These are phyloP conservation scores for Chaetomium cochliodes DNA, from an alignment of 495 filamentous ascomycete species.

Conservation along the genomic window DNA sequence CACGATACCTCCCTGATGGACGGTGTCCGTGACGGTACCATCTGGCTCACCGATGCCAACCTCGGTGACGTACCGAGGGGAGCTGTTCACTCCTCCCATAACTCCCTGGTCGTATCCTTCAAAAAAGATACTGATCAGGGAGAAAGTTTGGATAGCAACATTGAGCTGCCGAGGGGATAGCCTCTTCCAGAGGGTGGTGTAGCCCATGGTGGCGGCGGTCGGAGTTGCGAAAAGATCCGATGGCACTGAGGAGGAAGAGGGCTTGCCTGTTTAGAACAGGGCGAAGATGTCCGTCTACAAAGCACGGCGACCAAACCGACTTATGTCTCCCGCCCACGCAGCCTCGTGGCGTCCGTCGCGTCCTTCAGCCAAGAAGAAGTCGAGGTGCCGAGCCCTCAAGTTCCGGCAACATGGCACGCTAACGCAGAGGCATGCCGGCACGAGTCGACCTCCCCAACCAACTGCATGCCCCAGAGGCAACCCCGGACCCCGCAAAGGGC, in stretches of 20 bases:
- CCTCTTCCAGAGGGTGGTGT: constrained; percentile 45
- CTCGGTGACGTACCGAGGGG: constrained; percentile 47
- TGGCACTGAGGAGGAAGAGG: neutral
- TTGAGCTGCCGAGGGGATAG: constrained; percentile 46
- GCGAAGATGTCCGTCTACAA: constrained; percentile 11
- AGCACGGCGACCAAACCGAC: constrained; percentile 4
- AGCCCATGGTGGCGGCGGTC: constrained; percentile 34
- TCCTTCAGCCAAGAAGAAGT: neutral
- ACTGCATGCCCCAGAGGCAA: constrained; percentile 7
- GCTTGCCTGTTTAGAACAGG: neutral
- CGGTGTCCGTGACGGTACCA: constrained; percentile 26
- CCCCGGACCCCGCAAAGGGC: constrained; percentile 3
- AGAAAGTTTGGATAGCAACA: constrained; percentile 47
- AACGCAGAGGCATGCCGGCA: constrained; percentile 4
- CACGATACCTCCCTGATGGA: constrained; percentile 45
- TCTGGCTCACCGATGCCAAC: constrained; percentile 30
- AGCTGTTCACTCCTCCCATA: constrained; percentile 68
- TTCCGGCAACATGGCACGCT: constrained; percentile 7
- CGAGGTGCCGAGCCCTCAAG: neutral
- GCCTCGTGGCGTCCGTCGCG: neutral
- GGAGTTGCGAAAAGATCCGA: neutral
- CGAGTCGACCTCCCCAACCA: constrained; percentile 4
- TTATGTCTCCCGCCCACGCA: constrained; percentile 13
- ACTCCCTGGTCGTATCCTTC: constrained; percentile 69
- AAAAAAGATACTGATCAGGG: constrained; percentile 54